These are phyloP conservation scores for Dryadomyces quercus-mongolicae DNA, from an alignment of 2,329 filamentous ascomycete species.

Conservation along the genomic window DNA sequence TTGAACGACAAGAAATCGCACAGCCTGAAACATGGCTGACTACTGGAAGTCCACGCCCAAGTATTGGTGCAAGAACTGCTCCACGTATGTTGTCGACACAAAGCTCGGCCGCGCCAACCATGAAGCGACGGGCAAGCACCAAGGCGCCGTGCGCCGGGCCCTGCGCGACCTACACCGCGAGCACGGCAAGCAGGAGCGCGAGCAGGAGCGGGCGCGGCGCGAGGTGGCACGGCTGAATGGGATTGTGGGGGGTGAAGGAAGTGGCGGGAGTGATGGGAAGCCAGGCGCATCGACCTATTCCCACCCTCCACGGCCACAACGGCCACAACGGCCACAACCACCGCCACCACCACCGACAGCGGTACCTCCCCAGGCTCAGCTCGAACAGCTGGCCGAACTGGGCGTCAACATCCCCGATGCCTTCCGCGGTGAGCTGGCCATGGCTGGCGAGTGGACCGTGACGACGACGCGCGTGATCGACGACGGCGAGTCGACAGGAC, in stretches of 20 bases:
- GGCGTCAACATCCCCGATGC: constrained; percentile 75
- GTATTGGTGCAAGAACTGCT: constrained; percentile 98
- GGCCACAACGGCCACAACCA: constrained; percentile 4
- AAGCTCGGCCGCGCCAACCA: constrained; percentile 82
- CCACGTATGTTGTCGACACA: constrained; percentile 81
- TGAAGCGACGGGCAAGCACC: constrained; percentile 75
- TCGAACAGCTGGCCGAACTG: constrained; percentile 77
- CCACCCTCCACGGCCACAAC: background rate
- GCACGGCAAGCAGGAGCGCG: constrained; percentile 68
- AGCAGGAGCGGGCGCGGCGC: constrained; percentile 69
- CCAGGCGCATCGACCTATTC: background rate
- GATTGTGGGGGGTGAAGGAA: constrained; percentile 34
- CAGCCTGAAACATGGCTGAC: constrained; percentile 63
- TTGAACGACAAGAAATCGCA: background rate
- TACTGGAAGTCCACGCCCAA: constrained; percentile 98
- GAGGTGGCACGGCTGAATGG: constrained; percentile 82
- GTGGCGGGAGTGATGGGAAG: constrained; percentile 17
- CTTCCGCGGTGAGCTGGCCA: constrained; percentile 67
- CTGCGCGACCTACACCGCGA: constrained; percentile 77
- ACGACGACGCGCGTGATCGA: constrained; percentile 50
- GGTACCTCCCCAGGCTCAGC: constrained; percentile 56
- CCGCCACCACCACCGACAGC: background rate
- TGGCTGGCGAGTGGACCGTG: constrained; percentile 80
- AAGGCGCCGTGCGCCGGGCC: constrained; percentile 76
- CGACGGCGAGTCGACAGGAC: constrained; percentile 21